Conservation (phyloP, 1,284 basidiomycete species). For the Austroboletus olivaceoglutinosus region DNA sequence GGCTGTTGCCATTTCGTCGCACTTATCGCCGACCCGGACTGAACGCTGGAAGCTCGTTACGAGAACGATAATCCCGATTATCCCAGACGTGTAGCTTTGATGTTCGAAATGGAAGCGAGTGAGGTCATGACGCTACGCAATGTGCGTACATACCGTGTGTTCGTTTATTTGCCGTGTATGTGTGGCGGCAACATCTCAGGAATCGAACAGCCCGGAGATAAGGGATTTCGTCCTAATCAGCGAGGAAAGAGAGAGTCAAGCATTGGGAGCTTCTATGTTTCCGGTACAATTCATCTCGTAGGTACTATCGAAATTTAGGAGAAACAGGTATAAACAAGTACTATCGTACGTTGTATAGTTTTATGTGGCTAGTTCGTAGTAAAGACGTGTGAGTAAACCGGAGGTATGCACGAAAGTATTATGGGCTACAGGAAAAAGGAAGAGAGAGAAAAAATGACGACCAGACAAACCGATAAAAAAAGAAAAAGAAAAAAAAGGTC, state of each 20-base stretch:
- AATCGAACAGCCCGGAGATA: too few relatives aligned
- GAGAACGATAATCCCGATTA: background rate
- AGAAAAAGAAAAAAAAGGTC: background rate
- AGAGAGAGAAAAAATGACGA: constrained; percentile 1
- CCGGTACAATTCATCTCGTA: background rate
- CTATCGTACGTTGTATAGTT: constrained; percentile 22
- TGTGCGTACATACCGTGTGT: too few relatives aligned
- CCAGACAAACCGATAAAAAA: constrained; percentile 18
- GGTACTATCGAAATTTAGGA: background rate
- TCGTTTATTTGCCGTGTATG: too few relatives aligned
- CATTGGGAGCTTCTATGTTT: constrained; percentile 9
- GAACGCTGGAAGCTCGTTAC: background rate
- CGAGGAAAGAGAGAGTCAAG: too few relatives aligned
- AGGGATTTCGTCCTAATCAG: too few relatives aligned
- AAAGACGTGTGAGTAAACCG: constrained; percentile 8
- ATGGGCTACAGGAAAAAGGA: constrained; percentile 16
- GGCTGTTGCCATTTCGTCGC: background rate
- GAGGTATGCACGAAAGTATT: constrained; percentile 27
- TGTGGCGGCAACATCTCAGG: too few relatives aligned
- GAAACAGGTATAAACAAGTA: constrained; percentile 24
- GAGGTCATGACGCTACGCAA: background rate
- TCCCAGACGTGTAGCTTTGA: background rate
- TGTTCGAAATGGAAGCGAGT: background rate
- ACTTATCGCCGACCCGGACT: background rate
- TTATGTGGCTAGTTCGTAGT: constrained; percentile 10